A percentile compares a stretch with the other conserved stretches of the same genome.
phyloP scores from a whole-genome alignment of 177 flowering plant species.

The Vitis hybrid region DNA sequence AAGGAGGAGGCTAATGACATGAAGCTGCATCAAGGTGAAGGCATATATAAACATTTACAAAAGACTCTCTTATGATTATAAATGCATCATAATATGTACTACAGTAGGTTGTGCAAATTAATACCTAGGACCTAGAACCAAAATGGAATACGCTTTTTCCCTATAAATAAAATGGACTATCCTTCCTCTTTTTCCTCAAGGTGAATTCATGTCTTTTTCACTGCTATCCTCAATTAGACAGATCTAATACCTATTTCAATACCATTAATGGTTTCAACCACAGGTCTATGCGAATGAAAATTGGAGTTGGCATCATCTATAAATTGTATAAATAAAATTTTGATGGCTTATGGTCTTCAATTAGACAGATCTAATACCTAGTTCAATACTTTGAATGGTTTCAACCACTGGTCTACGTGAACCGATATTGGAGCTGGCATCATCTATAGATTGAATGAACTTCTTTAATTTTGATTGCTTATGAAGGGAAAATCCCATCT shows the following conservation, averaged over 20 bases:
- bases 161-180: not conserved
- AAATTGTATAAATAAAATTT: no score
- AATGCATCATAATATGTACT: not conserved
- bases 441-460: slow-evolving; percentile 4
- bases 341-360: slow-evolving; percentile 19
- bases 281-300: slow-evolving; percentile 51
- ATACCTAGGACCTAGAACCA: not conserved
- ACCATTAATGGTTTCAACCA: slow-evolving; percentile 56
- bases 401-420: slow-evolving; percentile 62
- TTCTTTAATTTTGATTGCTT: no score
- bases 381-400: slow-evolving; percentile 31
- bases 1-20: not conserved
- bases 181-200: slow-evolving; percentile 21
- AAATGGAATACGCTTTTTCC: slow-evolving; percentile 50
- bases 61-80: not conserved
- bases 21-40: slow-evolving; percentile 19
- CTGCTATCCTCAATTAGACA: slow-evolving; percentile 48
- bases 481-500: no score
- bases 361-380: slow-evolving; percentile 33
- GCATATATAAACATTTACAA: not conserved
- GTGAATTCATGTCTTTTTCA: slow-evolving; percentile 55
- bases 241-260: slow-evolving; percentile 21
- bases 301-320: slow-evolving; percentile 34
- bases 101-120: not conserved
- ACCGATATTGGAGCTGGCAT: slow-evolving; percentile 43